phyloP scores from a whole-genome alignment of 805 yeast species.

The Candida orba region DNA sequence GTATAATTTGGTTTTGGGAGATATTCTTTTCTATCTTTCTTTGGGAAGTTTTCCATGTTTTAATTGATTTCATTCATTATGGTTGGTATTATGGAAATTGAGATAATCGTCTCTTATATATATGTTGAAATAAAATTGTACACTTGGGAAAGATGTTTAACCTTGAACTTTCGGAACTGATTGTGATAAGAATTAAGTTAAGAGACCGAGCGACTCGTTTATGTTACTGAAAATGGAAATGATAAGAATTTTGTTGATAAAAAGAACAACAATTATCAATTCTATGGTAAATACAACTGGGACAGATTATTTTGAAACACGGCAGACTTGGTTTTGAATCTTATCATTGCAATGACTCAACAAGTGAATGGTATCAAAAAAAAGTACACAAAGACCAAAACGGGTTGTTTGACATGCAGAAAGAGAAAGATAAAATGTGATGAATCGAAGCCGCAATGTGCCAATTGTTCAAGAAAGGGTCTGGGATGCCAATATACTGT shows the following conservation, averaged over 20 bases:
- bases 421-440: conserved; percentile 22
- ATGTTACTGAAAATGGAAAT: background rate
- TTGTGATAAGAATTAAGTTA: no score
- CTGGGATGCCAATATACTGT: background rate
- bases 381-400: conserved; percentile 8
- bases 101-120: no score
- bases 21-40: conserved; percentile 6
- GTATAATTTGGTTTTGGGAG: conserved; percentile 16
- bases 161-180: no score
- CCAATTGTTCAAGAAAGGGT: conserved; percentile 12
- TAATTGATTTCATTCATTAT: background rate
- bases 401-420: conserved; percentile 22
- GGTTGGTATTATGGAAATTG: no score
- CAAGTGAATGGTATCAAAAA: background rate
- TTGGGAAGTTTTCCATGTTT: background rate
- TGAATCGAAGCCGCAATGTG: conserved; percentile 18
- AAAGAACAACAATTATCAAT: no score
- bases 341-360: background rate
- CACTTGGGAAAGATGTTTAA: no score
- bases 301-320: background rate
- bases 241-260: background rate
- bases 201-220: background rate
- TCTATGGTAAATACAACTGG: no score
- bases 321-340: no score
- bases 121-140: no score